Percentiles rank a stretch among this genome's conserved stretches.
Evolutionary conservation across 2,329 filamentous ascomycete genomes (phyloP).

Genomic region (Davidsoniella virescens): DNA sequence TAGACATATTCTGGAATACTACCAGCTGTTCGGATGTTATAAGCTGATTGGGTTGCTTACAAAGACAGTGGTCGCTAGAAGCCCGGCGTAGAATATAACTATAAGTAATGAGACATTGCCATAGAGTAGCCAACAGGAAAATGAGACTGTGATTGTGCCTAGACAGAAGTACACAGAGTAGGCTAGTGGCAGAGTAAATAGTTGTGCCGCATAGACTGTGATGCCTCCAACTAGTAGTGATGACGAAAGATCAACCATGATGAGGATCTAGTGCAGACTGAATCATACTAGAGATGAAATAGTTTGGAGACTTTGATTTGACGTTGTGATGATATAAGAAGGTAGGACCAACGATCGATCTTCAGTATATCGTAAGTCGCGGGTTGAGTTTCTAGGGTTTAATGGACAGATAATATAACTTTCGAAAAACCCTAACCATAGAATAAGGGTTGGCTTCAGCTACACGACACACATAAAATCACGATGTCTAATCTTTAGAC

Average conservation of each 20-base stretch:
- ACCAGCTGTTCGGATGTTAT: background rate
- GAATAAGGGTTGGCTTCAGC: too few species aligned
- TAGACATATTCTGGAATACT: too few species aligned
- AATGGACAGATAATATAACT: too few species aligned
- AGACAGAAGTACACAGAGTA: conserved; percentile 7
- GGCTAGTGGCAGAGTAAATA: conserved; percentile 3
- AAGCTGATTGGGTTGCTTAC: background rate
- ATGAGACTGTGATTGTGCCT: background rate
- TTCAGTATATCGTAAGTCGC: too few species aligned
- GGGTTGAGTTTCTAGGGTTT: too few species aligned
- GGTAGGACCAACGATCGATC: too few species aligned
- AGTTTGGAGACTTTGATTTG: background rate
- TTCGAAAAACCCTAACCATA: too few species aligned
- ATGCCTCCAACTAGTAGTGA: conserved; percentile 2
- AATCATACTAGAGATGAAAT: too few species aligned
- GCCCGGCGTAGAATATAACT: background rate
- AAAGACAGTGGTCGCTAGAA: background rate
- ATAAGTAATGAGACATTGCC: background rate
- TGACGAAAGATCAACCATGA: background rate
- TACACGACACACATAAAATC: too few species aligned
- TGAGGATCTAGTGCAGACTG: too few species aligned
- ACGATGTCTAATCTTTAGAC: too few species aligned
- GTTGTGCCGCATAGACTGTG: conserved; percentile 6
- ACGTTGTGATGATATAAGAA: too few species aligned
- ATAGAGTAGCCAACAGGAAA: background rate